Evolutionary conservation across 805 yeast species (phyloP).

Genomic region (Hanseniaspora opuntiae): DNA sequence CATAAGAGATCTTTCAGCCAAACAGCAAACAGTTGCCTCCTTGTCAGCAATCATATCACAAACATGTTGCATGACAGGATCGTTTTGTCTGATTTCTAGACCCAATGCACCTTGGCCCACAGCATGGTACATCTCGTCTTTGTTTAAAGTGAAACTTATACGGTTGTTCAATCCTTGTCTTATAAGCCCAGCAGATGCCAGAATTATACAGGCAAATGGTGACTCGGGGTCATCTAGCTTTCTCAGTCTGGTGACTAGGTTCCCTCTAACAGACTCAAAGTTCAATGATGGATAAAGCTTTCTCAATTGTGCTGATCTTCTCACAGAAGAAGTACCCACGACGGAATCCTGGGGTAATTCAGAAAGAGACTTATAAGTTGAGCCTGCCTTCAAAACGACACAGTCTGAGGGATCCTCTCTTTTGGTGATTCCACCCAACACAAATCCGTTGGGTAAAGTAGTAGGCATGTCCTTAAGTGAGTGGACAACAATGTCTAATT

Average conservation of each 20-base stretch:
- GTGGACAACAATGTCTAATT: conserved; percentile 81
- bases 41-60: conserved; percentile 53
- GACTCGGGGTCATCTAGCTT: conserved; percentile 65
- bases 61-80: conserved; percentile 42
- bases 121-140: conserved; percentile 81
- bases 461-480: conserved; percentile 92
- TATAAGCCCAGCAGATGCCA: conserved; percentile 85
- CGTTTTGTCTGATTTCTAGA: conserved; percentile 67
- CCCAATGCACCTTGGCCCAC: conserved; percentile 99
- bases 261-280: conserved; percentile 81
- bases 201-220: conserved; percentile 56
- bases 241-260: conserved; percentile 59
- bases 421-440: conserved; percentile 70
- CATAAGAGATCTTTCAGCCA: conserved; percentile 80
- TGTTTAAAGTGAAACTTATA: conserved; percentile 57
- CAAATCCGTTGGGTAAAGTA: conserved; percentile 73
- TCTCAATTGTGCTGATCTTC: conserved; percentile 83
- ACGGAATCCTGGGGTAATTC: conserved; percentile 77
- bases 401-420: conserved; percentile 94
- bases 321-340: conserved; percentile 88
- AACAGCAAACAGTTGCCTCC: conserved; percentile 58
- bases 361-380: conserved; percentile 46
- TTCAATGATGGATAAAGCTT: conserved; percentile 61
- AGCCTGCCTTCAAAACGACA: conserved; percentile 54
- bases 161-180: conserved; percentile 62